phyloP scores from a whole-genome alignment of 2,329 filamentous ascomycete species.

The Trichoderma guizhouense region DNA sequence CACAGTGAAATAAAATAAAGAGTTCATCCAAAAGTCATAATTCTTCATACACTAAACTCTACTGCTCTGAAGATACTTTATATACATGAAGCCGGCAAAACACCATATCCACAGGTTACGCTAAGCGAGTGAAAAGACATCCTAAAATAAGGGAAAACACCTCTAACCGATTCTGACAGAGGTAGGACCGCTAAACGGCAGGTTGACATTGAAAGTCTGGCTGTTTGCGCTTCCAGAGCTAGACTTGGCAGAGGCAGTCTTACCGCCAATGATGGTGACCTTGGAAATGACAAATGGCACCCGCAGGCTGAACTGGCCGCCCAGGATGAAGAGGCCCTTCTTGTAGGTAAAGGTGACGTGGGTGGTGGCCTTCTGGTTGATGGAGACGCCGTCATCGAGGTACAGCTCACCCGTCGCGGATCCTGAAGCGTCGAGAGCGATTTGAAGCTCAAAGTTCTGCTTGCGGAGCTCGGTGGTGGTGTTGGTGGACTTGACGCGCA shows the following conservation, averaged over 20 bases:
- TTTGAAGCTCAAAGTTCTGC: slow-evolving; percentile 66
- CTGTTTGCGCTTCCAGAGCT: slow-evolving; percentile 17
- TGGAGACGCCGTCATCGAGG: slow-evolving; percentile 70
- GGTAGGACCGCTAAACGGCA: slow-evolving; percentile 24
- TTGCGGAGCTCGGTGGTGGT: slow-evolving; percentile 63
- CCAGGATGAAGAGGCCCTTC: slow-evolving; percentile 46
- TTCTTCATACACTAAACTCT: neutral
- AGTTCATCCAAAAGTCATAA: neutral
- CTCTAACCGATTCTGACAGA: slow-evolving; percentile 16
- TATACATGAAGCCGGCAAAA: neutral
- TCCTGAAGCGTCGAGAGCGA: slow-evolving; percentile 62
- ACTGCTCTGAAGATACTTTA: neutral
- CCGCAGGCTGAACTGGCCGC: slow-evolving; percentile 53
- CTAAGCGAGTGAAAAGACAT: neutral
- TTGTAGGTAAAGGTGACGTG: slow-evolving; percentile 58
- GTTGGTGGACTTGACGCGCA: slow-evolving; percentile 53
- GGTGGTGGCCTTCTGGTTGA: slow-evolving; percentile 56
- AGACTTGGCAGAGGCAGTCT: neutral
- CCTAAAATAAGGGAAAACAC: neutral
- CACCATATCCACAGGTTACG: neutral
- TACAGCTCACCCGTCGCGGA: slow-evolving; percentile 67
- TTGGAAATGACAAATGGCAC: slow-evolving; percentile 43
- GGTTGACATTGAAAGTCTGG: slow-evolving; percentile 24
- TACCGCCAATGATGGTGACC: slow-evolving; percentile 48
- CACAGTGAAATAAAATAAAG: neutral